Base-by-base conservation (phyloP, 495 filamentous ascomycete genomes). In the Melanomma pulvis-pyrius region DNA sequence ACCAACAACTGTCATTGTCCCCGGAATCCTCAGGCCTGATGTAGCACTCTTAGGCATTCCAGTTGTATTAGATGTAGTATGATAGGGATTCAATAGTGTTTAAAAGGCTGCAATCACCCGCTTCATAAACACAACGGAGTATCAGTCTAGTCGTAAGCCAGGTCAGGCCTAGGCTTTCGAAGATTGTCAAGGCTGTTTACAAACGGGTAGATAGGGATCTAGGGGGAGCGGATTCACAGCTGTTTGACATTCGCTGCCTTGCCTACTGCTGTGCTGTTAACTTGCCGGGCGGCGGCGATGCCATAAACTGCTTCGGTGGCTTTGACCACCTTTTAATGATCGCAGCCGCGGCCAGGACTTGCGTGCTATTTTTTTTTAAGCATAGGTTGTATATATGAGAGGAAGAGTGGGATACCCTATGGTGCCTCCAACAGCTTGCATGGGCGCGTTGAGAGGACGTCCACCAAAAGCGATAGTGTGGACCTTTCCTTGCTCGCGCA, bases 101-200 rank as follows among this genome's bases (percentile, higher is more conserved):
- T n/a, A 68, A 72, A 3, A 72, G 6, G 39, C 51, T 65, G 52
- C 69, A 72, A 28, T 72, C 69, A 17, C 65, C 69, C 11, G 69
- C 69, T 44, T 68, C 69, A 32, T 72, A 72, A 17, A 61, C 46
- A 39, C 28, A 69, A 30, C 22, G 69, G 68, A 24, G 48, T 63
- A 29, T 71, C 8, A 3, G 9, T 3, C n/a, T 44, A 3, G 39
- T 44, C 39, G n/a, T 44, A 7, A 2, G 2, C n/a, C 13, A 36
- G 13, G 13, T 13, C 54, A 11, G 26, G 32, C 0, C 50, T 30
- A 36, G 67, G 63, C 57, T 22, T n/a, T n/a, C n/a, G n/a, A n/a
- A n/a, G n/a, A n/a, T n/a, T n/a, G n/a, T n/a, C n/a, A n/a, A n/a
- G n/a, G n/a, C n/a, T n/a, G n/a, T n/a, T n/a, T n/a, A n/a, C n/a